Evolutionary conservation across 495 filamentous ascomycete genomes (phyloP).

Genomic region (Talaromyces proteolyticus): DNA sequence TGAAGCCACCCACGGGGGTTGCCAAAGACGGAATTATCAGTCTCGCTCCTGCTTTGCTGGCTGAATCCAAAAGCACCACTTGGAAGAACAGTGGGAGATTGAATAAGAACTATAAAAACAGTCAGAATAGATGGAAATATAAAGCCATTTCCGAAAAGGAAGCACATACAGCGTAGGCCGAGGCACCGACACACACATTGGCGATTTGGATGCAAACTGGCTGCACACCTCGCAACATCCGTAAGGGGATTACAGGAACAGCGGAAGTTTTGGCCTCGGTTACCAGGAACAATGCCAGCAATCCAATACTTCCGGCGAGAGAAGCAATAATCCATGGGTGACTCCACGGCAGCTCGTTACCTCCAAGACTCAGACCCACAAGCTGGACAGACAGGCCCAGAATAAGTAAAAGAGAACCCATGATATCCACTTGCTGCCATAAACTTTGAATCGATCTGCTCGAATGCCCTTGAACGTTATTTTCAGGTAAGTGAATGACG

Average conservation of each 20-base stretch:
- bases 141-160: neutral
- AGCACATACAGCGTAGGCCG: constrained; percentile 54
- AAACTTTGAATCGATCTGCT: constrained; percentile 30
- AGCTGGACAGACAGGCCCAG: constrained; percentile 52
- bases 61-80: constrained; percentile 54
- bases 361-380: constrained; percentile 53
- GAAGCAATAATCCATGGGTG: constrained; percentile 48
- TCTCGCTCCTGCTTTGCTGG: constrained; percentile 52
- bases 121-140: neutral
- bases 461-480: too few species aligned
- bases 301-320: constrained; percentile 41
- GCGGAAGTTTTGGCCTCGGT: constrained; percentile 52
- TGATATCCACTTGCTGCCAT: constrained; percentile 52
- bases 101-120: constrained; percentile 52
- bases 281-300: constrained; percentile 44
- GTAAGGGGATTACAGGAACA: constrained; percentile 55
- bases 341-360: constrained; percentile 57
- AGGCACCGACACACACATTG: constrained; percentile 56
- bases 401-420: constrained; percentile 49
- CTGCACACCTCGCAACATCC: constrained; percentile 46
- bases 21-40: constrained; percentile 57
- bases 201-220: constrained; percentile 50
- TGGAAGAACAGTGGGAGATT: constrained; percentile 61
- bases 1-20: constrained; percentile 53
- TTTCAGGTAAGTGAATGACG: constrained; percentile 40